Percentiles rank a stretch among this genome's conserved stretches.
Evolutionary conservation across 169 alveolate species (phyloP).

Genomic region (Perkinsus chesapeaki): DNA sequence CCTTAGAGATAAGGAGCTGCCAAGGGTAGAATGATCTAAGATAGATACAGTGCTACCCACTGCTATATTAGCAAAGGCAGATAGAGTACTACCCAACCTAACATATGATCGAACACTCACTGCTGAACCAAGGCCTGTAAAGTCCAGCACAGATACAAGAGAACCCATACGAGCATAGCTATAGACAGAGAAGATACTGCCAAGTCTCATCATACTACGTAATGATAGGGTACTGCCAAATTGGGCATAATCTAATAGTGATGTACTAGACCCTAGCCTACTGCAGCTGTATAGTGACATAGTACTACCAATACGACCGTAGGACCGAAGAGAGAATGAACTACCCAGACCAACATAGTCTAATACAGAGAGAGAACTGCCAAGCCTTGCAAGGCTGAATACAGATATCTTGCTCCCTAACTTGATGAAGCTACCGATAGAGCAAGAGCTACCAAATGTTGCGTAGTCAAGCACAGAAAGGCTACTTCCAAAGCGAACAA

Average conservation of each 20-base stretch:
- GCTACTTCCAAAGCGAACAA: not conserved
- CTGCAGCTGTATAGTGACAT: not conserved
- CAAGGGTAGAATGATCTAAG: not conserved
- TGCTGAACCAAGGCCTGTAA: not conserved
- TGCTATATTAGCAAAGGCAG: constrained; percentile 8
- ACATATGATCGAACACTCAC: not conserved
- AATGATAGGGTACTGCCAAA: not conserved
- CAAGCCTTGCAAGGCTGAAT: not conserved
- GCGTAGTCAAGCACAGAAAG: not conserved
- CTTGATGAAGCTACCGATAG: not conserved
- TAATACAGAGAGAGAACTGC: not conserved
- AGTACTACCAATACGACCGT: constrained; percentile 24
- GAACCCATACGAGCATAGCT: constrained; percentile 6
- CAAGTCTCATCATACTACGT: not conserved
- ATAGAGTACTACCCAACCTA: not conserved
- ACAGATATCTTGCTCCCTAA: not conserved
- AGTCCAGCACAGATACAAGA: constrained; percentile 13
- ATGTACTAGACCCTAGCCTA: not conserved
- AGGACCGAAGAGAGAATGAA: not conserved
- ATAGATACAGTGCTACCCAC: not conserved
- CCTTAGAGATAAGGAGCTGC: not conserved
- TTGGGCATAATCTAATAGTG: not conserved
- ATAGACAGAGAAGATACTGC: not conserved
- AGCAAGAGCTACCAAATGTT: not conserved
- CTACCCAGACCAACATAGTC: not conserved